Conservation (phyloP, 148 eudicot genomes). For the Camellia sinensis region DNA sequence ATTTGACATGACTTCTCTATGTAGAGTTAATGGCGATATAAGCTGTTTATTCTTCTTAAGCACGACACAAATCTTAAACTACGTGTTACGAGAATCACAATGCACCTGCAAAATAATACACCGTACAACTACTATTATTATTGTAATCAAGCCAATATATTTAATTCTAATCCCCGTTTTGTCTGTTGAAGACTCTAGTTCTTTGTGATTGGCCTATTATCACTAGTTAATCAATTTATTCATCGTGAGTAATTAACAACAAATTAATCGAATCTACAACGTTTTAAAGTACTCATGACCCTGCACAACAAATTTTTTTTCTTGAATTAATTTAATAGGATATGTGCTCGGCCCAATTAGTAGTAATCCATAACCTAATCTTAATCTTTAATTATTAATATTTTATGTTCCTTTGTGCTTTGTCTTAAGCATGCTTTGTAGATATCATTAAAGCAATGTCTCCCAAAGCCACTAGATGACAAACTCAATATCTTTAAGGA, state of each 20-base stretch:
- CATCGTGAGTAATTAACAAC: neutral
- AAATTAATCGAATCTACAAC: neutral
- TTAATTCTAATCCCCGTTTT: too few relatives aligned
- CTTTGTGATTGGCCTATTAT: neutral
- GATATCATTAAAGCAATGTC: conserved; percentile 17
- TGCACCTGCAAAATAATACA: neutral
- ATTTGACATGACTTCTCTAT: neutral
- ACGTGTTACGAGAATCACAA: neutral
- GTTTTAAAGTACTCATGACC: conserved; percentile 1
- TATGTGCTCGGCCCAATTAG: neutral
- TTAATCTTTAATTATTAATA: conserved; percentile 11
- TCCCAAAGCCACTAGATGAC: conserved; percentile 17
- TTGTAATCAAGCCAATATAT: neutral
- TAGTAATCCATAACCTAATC: conserved; percentile 10
- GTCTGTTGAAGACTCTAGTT: too few relatives aligned
- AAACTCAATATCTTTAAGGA: conserved; percentile 15
- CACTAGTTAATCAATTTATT: neutral
- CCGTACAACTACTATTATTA: neutral
- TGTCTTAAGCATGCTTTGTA: conserved; percentile 21
- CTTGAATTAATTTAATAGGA: neutral
- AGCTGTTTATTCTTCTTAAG: conserved; percentile 7
- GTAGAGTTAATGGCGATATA: neutral
- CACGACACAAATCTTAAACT: conserved; percentile 4
- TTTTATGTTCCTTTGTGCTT: conserved; percentile 18
- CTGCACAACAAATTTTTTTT: neutral